Evolutionary conservation across 768 basidiomycete species (phyloP).

Genomic region (Boletellus ananas): DNA sequence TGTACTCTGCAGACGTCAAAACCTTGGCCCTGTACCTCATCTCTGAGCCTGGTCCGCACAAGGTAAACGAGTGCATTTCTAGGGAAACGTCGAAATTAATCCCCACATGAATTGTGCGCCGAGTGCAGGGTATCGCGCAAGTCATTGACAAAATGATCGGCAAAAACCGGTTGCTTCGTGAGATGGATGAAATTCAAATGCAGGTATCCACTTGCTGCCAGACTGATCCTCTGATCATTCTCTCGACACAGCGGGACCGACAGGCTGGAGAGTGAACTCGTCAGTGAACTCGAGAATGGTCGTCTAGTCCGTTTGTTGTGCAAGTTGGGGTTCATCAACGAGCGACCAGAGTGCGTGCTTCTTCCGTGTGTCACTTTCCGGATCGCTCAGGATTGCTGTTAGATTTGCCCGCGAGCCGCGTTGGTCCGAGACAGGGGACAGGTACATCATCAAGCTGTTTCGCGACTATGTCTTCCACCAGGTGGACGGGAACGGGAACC

Average conservation of each 20-base stretch:
- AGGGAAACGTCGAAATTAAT: neutral
- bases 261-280: constrained; percentile 75
- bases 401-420: constrained; percentile 94
- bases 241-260: constrained; percentile 64
- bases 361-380: neutral
- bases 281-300: constrained; percentile 91
- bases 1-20: constrained; percentile 82
- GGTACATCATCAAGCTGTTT: constrained; percentile 98
- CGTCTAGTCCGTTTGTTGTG: constrained; percentile 82
- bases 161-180: constrained; percentile 55
- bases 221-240: neutral
- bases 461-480: constrained; percentile 98
- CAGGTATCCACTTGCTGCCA: constrained; percentile 33
- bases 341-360: constrained; percentile 86
- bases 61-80: constrained; percentile 37
- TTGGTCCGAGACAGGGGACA: constrained; percentile 98
- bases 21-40: constrained; percentile 73
- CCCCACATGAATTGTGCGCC: neutral
- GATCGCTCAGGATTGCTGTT: constrained; percentile 2
- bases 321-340: constrained; percentile 98
- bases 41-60: constrained; percentile 64
- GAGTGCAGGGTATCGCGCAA: constrained; percentile 65
- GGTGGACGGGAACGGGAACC: constrained; percentile 85
- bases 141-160: constrained; percentile 73
- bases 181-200: constrained; percentile 83